Base-by-base conservation (phyloP, 345 rosid species). In the Cochlearia excelsa region DNA sequence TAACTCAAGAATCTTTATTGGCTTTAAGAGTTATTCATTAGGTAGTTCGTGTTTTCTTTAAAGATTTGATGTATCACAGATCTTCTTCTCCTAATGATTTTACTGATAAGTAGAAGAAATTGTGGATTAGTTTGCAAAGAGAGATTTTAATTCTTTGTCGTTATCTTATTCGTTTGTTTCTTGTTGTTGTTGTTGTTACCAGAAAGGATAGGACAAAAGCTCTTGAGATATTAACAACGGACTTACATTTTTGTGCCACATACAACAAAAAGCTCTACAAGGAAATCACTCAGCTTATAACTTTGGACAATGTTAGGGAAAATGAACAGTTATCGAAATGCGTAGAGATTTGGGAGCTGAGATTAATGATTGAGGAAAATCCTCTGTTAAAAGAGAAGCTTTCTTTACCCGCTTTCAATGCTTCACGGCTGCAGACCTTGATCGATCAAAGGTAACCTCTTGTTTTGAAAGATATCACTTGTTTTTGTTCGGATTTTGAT, bases 301-400 rank as follows among this genome's bases (percentile, higher is more conserved):
- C 95, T 42, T 83, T 92, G 10, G 78, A 67, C 43, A 84, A 92
- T 70, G 88, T 92, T 71, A 83, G 97, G 83, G 83, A 90, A 74
- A 90, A 90, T 63, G 95, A 90, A 60, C 97, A 90, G 69, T 82
- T 87, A 54, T 90, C 97, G 0, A 87, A 90, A 16, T 16, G 66
- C 87, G 87, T 57, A 87, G 97, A 35, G 97, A 90, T 66, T 80
- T 93, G n/a, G 87, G 97, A 90, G 53, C 80, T 90, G 58, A 90
- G 87, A 71, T 87, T 83, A 72, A 61, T 90, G 52, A 87, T 90
- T 8, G 97, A 87, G 71, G 95, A 93, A 35, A 87, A 90, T 64
- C 97, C 97, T 10, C 76, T 87, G 57, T 90, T 90, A 55, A 84
- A 90, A 0, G 97, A 90, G 62, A 90, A 90, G 81, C 88, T 90